A percentile compares a stretch with the other conserved stretches of the same genome.
Conservation (phyloP, 495 filamentous ascomycete genomes). For the Coniosporium apollinis region DNA sequence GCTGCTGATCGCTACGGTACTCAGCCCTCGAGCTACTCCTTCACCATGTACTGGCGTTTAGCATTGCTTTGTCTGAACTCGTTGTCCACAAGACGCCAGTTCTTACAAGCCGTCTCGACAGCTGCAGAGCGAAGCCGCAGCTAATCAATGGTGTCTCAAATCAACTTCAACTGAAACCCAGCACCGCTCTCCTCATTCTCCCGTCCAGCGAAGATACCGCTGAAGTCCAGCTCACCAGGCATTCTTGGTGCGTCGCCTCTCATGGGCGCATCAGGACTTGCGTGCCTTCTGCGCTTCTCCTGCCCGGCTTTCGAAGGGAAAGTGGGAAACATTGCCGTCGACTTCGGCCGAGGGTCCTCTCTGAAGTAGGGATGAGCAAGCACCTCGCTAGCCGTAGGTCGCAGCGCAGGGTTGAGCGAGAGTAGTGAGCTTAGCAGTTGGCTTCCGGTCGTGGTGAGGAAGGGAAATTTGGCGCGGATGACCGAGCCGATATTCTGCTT, state of each 20-base stretch:
- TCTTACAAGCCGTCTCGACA: too few species aligned
- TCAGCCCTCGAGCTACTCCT: too few species aligned
- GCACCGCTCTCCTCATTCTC: constrained; percentile 61
- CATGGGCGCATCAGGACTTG: constrained; percentile 75
- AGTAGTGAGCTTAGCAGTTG: constrained; percentile 52
- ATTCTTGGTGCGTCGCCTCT: constrained; percentile 56
- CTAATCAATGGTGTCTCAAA: too few species aligned
- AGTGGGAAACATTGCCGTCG: constrained; percentile 42
- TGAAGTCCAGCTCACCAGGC: constrained; percentile 54
- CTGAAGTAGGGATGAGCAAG: constrained; percentile 70
- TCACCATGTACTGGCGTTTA: too few species aligned
- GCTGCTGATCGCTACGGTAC: too few species aligned
- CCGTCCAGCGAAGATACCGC: constrained; percentile 55
- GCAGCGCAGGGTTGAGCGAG: constrained; percentile 51
- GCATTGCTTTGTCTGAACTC: too few species aligned
- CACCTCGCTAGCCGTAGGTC: constrained; percentile 55
- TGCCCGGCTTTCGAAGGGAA: constrained; percentile 91
- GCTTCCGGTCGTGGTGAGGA: constrained; percentile 60
- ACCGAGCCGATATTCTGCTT: constrained; percentile 20
- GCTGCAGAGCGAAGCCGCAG: too few species aligned
- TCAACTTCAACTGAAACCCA: constrained; percentile 62
- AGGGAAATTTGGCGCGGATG: constrained; percentile 60
- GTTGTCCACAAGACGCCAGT: too few species aligned
- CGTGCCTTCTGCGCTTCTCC: constrained; percentile 58
- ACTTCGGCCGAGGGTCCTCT: constrained; percentile 79